Evolutionary conservation across 352 stramenopile genomes (phyloP), one percentile per base, ranked within the genome.

Genomic region (Globisporangium spiculum): DNA sequence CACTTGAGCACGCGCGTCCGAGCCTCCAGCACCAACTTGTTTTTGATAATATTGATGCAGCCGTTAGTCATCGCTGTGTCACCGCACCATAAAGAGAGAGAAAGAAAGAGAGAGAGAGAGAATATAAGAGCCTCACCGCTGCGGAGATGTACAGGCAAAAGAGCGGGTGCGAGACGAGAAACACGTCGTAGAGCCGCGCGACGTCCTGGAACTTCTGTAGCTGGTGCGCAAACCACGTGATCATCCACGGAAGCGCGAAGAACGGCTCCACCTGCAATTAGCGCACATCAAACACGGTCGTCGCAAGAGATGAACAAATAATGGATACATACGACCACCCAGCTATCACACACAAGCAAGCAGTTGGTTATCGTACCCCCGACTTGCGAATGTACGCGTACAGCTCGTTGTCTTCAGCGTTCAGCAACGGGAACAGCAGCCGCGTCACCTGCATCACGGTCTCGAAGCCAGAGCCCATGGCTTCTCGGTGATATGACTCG

Each of bases 161-260:
- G 27, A 98, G 76, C 36, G 96, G 91, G 71, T 98, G 94, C 8
- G 88, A 94, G 27, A 91, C 78, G n/a, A 98, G 77, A 63, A 98
- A 91, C 30, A 96, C 89, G 75, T 98, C 96, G 75, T 96, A 98
- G 50, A 98, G 71, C 32, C 96, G 79, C 65, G 93, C 83, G 10
- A 97, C 93, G 61, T 98, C 75, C 3, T 79, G 65, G 9, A 97
- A 94, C 32, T 92, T 89, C 58, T 76, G 78, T 8, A 98, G 69
- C 71, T 98, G 88, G 76, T 98, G 95, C 14, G 89, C 79, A 73
- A 98, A 98, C 94, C 95, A 98, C 38, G 95, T 98, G 63, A 98
- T 93, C 61, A 98, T 83, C 95, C 95, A 98, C 46, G 86, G 87
- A 2, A 98, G 68, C 18, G 85, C 90, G 77, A 98, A 98, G 67